Evolutionary conservation across 2,329 filamentous ascomycete species (phyloP).

Genomic region (Monascus ruber): DNA sequence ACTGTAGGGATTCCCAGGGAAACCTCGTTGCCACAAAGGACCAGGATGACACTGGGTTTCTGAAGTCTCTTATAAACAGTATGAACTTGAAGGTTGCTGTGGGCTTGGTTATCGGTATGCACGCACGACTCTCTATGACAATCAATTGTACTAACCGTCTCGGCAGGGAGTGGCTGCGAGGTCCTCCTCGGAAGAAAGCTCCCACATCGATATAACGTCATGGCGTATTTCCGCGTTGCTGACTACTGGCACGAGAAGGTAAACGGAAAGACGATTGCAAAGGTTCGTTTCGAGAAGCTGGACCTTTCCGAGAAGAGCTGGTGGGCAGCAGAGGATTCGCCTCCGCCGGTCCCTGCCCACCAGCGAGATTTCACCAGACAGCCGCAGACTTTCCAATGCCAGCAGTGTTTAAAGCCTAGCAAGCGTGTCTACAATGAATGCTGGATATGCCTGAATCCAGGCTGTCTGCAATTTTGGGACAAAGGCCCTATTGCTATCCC

Average conservation of each 20-base stretch:
- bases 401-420: slow-evolving; percentile 27
- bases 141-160: slow-evolving; percentile 11
- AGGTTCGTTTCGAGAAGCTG: slow-evolving; percentile 56
- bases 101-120: slow-evolving; percentile 44
- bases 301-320: slow-evolving; percentile 42
- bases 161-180: slow-evolving; percentile 40
- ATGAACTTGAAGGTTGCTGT: slow-evolving; percentile 40
- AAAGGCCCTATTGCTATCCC: slow-evolving; percentile 23
- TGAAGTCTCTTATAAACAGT: slow-evolving; percentile 36
- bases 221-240: slow-evolving; percentile 59
- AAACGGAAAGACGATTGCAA: slow-evolving; percentile 34
- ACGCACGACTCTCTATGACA: slow-evolving; percentile 1
- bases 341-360: slow-evolving; percentile 13
- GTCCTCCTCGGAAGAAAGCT: slow-evolving; percentile 37
- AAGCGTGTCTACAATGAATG: slow-evolving; percentile 30
- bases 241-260: slow-evolving; percentile 56
- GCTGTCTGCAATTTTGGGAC: slow-evolving; percentile 48
- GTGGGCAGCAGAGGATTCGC: slow-evolving; percentile 40
- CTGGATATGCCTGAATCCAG: slow-evolving; percentile 48
- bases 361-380: slow-evolving; percentile 21
- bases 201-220: slow-evolving; percentile 50
- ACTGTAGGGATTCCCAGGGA: slow-evolving; percentile 35
- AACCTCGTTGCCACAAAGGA: slow-evolving; percentile 38
- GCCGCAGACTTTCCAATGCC: slow-evolving; percentile 22
- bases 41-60: slow-evolving; percentile 28